These are phyloP conservation scores for Solanum ossicruentum DNA, from an alignment of 257 asterid genomes.

Conservation along the genomic window DNA sequence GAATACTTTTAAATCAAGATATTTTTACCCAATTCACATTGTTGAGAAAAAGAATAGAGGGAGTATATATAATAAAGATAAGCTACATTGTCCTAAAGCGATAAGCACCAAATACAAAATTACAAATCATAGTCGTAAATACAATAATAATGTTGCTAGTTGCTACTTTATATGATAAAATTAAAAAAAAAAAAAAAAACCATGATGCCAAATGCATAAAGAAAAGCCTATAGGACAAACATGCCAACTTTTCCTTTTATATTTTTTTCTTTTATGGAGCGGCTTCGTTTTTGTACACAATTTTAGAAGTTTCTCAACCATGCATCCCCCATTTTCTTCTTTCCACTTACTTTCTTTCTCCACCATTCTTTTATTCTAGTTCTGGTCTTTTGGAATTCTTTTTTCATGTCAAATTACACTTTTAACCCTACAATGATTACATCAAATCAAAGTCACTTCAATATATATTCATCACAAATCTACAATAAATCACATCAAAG, in stretches of 20 bases:
- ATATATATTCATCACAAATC: not conserved
- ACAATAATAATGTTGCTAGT: not conserved
- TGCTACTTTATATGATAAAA: not conserved
- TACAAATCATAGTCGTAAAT: not conserved
- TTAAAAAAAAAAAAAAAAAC: not conserved
- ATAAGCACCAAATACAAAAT: not conserved
- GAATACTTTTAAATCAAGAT: too few species aligned
- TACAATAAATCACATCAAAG: not conserved
- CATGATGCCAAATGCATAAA: not conserved
- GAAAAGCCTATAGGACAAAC: not conserved
- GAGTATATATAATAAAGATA: too few species aligned
- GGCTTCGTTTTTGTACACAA: slow-evolving; percentile 15
- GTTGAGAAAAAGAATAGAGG: too few species aligned
- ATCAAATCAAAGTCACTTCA: too few species aligned
- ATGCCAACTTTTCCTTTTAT: not conserved
- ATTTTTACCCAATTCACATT: too few species aligned
- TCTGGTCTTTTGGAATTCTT: not conserved
- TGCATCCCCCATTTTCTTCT: not conserved
- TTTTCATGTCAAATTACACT: not conserved
- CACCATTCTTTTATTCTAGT: not conserved
- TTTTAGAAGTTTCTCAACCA: not conserved
- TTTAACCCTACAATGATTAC: not conserved
- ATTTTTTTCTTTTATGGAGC: not conserved
- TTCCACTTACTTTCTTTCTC: not conserved
- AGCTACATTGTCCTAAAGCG: too few species aligned